Evolutionary conservation across 2,329 filamentous ascomycete species (phyloP).

Genomic region (Stemphylium beticola): DNA sequence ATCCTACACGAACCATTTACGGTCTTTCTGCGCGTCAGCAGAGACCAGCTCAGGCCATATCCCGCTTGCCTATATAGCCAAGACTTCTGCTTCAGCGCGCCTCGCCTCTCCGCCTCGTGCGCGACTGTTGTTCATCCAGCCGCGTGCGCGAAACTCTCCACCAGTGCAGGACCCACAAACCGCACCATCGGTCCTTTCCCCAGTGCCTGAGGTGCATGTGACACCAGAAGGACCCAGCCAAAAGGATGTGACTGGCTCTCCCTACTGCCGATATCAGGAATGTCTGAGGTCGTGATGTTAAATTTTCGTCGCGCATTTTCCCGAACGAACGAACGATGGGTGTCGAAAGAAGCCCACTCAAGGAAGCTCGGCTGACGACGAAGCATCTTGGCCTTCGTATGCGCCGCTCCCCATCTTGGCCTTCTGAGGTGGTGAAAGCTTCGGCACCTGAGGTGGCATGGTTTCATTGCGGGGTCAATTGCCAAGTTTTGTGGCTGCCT

Average conservation of each 20-base stretch:
- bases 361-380: conserved; percentile 40
- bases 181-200: background rate
- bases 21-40: background rate
- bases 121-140: conserved; percentile 3
- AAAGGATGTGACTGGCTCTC: background rate
- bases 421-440: conserved; percentile 16
- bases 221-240: background rate
- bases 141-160: conserved; percentile 8
- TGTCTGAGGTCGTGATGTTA: background rate
- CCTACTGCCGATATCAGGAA: background rate
- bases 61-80: conserved; percentile 3
- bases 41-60: conserved; percentile 5
- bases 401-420: conserved; percentile 19
- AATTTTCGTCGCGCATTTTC: background rate
- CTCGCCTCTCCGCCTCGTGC: conserved; percentile 3
- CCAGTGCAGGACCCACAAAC: conserved; percentile 1
- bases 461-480: conserved; percentile 24
- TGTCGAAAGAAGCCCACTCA: conserved; percentile 44
- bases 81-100: conserved; percentile 2
- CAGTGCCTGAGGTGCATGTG: background rate
- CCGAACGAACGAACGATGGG: conserved; percentile 14
- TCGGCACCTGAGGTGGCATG: conserved; percentile 22
- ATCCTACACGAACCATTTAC: background rate
- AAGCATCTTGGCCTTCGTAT: conserved; percentile 13
- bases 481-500: conserved; percentile 36